Conservation (phyloP, 2,329 filamentous ascomycete genomes). For the Xylaria sp. region DNA sequence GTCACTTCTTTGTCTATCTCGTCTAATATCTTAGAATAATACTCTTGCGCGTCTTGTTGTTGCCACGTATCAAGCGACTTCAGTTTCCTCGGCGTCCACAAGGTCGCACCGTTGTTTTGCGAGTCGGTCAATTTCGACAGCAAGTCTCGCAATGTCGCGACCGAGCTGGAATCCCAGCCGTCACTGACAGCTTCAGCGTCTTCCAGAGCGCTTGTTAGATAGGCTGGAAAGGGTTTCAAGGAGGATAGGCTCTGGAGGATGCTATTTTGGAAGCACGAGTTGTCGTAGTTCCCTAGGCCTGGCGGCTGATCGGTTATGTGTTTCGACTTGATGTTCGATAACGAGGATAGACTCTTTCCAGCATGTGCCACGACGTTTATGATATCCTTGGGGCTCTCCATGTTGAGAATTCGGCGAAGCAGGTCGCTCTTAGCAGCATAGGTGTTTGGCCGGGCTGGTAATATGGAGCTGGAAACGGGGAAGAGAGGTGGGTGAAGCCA, state of each 20-base stretch:
- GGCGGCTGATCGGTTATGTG: slow-evolving; percentile 59
- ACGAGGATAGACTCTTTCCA: slow-evolving; percentile 63
- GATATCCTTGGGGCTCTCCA: slow-evolving; percentile 63
- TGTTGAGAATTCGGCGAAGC: slow-evolving; percentile 70
- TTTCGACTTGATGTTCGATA: slow-evolving; percentile 61
- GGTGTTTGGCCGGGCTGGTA: slow-evolving; percentile 52
- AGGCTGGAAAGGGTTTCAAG: slow-evolving; percentile 73
- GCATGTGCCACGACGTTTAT: slow-evolving; percentile 67
- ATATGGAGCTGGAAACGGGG: slow-evolving; percentile 51
- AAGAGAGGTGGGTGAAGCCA: slow-evolving; percentile 62
- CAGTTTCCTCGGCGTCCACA: slow-evolving; percentile 83
- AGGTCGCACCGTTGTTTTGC: slow-evolving; percentile 75
- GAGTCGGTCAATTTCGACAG: slow-evolving; percentile 76
- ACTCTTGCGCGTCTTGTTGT: slow-evolving; percentile 98
- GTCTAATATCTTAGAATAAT: slow-evolving; percentile 89
- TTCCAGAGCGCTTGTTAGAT: slow-evolving; percentile 63
- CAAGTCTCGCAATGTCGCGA: slow-evolving; percentile 68
- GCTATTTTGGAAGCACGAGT: slow-evolving; percentile 98
- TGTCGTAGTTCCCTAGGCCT: slow-evolving; percentile 90
- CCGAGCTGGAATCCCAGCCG: slow-evolving; percentile 51
- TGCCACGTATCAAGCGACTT: slow-evolving; percentile 96
- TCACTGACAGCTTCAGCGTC: slow-evolving; percentile 39
- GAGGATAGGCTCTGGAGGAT: slow-evolving; percentile 87
- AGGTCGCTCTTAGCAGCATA: slow-evolving; percentile 71
- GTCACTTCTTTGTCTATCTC: slow-evolving; percentile 82